Evolutionary conservation across 345 rosid genomes (phyloP), one percentile per base, ranked within the genome.

Genomic region (Trapa bicornis): DNA sequence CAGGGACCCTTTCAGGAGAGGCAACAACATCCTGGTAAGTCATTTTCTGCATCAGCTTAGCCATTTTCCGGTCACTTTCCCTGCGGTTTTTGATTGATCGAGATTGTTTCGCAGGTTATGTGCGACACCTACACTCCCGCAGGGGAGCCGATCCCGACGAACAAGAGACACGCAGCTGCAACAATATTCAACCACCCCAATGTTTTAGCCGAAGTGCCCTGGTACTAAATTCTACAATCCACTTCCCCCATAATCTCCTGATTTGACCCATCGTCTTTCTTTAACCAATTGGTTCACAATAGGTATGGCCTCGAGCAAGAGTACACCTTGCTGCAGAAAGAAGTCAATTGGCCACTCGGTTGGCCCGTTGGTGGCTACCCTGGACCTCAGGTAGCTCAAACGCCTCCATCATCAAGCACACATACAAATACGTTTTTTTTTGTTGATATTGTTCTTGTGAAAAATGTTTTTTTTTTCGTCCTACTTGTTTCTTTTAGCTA

Each of bases 351-450:
- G 98, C 97, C 97, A 4, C 63, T 93, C 29, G 96, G 98, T 1
- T 93, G 97, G 98, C 97, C 97, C 0, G 36, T 83, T 13, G 97
- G 90, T 57, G 98, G 98, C 60, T 89, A 56, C 68, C 98, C 98
- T 5, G 98, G 98, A 11, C 90, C 97, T 70, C 92, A 85, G 48
- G 48, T 45, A 45, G 7, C 48, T 45, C 48, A 2, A 6, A 45
- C 13, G 11, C 48, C 48, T 45, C 11, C 48, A 45, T 11, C 8
- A 3, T 11, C 48, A 45, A 3, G 48, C 48, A 45, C 43, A 0
- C 48, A 45, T 45, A 45, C 11, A 13, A 45, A 45, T 45, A 11
- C 8, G 43, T 3, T 41, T 41, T 45, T 5, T 7, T 45, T 45
- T 45, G 45, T 45, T 11, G 9, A 45, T 45, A 45, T 45, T 45